A percentile compares a stretch with the other conserved stretches of the same genome.
Conservation (phyloP, 495 filamentous ascomycete species). For the Neurospora sp. region DNA sequence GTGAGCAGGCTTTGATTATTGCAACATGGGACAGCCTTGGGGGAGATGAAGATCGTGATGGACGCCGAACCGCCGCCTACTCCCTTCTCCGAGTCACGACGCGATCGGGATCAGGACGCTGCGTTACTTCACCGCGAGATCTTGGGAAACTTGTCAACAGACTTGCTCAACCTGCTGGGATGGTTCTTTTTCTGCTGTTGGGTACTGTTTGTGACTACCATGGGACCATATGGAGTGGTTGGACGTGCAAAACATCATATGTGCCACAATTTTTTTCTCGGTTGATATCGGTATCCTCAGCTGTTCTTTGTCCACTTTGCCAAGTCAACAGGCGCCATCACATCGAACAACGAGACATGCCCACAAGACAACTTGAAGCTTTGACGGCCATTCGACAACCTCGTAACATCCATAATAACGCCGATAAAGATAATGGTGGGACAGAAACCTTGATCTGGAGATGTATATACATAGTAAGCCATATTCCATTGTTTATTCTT, state of each 20-base stretch:
- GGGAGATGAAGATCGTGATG: not conserved
- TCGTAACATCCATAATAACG: not conserved
- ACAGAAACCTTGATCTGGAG: not conserved
- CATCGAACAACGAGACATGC: not conserved
- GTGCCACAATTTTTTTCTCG: not conserved
- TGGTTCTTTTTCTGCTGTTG: not conserved
- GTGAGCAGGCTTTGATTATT: not conserved
- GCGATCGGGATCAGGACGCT: not conserved
- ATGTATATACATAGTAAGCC: not conserved
- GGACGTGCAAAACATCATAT: not conserved
- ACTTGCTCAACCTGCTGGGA: not conserved
- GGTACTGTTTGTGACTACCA: not conserved
- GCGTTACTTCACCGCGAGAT: not conserved
- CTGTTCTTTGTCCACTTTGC: not conserved
- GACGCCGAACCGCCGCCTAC: not conserved
- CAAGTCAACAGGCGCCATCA: not conserved
- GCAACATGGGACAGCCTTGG: not conserved
- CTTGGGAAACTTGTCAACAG: not conserved
- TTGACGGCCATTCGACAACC: not conserved
- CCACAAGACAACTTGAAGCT: not conserved
- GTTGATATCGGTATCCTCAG: not conserved
- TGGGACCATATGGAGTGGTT: not conserved
- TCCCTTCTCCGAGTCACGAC: not conserved
- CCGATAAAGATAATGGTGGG: not conserved
- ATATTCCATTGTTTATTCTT: not conserved